phyloP scores from a whole-genome alignment of 345 rosid genomes.

The Citrus australasica region DNA sequence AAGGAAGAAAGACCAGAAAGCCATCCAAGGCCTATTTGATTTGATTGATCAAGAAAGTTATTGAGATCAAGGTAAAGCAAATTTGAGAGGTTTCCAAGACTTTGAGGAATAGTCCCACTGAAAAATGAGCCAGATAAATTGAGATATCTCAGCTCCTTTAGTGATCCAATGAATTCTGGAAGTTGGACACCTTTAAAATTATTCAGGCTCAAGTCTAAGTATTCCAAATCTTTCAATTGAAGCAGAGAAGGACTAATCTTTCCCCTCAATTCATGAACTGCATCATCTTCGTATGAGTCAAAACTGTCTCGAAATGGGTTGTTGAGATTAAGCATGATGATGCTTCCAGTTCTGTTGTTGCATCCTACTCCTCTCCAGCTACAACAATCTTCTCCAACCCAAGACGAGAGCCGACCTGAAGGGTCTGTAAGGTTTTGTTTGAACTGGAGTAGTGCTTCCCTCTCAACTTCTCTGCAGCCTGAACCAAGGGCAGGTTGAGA shows the following conservation, averaged over 20 bases:
- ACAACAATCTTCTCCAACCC: conserved; percentile 17
- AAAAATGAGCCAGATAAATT: conserved; percentile 19
- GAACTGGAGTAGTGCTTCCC: conserved; percentile 17
- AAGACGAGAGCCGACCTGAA: conserved; percentile 13
- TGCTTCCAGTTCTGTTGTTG: conserved; percentile 8
- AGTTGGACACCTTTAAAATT: conserved; percentile 17
- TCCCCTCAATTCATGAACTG: conserved; percentile 8
- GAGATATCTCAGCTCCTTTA: conserved; percentile 22
- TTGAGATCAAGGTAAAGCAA: conserved; percentile 20
- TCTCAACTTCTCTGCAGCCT: conserved; percentile 10
- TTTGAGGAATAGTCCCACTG: conserved; percentile 5
- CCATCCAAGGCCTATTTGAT: conserved; percentile 9
- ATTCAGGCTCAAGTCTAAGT: conserved; percentile 25
- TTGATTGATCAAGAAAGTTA: not conserved
- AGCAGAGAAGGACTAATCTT: conserved; percentile 20
- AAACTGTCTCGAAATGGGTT: not conserved
- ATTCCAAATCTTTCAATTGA: conserved; percentile 10
- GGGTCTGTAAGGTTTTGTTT: conserved; percentile 11
- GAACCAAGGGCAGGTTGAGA: not conserved
- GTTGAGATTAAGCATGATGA: conserved; percentile 13
- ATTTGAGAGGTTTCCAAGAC: conserved; percentile 19
- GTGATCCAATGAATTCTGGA: conserved; percentile 17
- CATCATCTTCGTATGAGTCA: not conserved
- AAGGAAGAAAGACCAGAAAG: conserved; percentile 20
- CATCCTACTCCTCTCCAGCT: conserved; percentile 14